Evolutionary conservation across 2,329 filamentous ascomycete genomes (phyloP), one percentile per base, ranked within the genome.

Genomic region (Xylaria sp.): DNA sequence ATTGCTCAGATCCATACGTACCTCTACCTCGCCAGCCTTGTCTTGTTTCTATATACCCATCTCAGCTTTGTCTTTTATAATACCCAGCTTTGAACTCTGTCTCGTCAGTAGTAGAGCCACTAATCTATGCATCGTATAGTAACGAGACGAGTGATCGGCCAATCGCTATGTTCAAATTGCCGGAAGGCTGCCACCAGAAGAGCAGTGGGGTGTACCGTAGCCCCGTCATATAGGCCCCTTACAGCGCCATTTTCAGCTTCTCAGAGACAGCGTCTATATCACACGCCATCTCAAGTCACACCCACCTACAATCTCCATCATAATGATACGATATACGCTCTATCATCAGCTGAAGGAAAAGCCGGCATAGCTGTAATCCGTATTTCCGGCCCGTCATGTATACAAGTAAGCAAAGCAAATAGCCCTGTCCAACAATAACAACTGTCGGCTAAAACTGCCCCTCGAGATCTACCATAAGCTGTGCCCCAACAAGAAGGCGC

Each of bases 331-430:
- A 97, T 99, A 63, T 98, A 97, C 80, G 96, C 96, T 0, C 83
- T 98, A 0, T 98, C 95, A 0, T 97, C 94, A 0, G 94, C 93
- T 0, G 85, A 91, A 12, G 96, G 95, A 1, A 90, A 90, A 78
- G 94, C 94, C 52, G 96, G 94, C 1, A 97, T 99, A 78, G 95
- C 95, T 1, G 90, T 98, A 44, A 90, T 98, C 62, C 89, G 96
- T 15, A 86, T 97, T 31, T 98, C 96, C 4, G 96, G 96, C 0
- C 87, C 92, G 34, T 89, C 90, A 54, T 95, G 92, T 80, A 81
- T 88, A 68, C 72, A 72, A 65, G 73, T 76, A 69, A 66, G 72
- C 51, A 44, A 44, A 44, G 48, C 56, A 18, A 54, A 39, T 48
- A 15, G 39, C 58, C 57, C 63, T 59, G 46, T 41, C 41, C n/a